Base-by-base conservation (phyloP, 2,329 filamentous ascomycete genomes). In the Alternaria incomplexa region DNA sequence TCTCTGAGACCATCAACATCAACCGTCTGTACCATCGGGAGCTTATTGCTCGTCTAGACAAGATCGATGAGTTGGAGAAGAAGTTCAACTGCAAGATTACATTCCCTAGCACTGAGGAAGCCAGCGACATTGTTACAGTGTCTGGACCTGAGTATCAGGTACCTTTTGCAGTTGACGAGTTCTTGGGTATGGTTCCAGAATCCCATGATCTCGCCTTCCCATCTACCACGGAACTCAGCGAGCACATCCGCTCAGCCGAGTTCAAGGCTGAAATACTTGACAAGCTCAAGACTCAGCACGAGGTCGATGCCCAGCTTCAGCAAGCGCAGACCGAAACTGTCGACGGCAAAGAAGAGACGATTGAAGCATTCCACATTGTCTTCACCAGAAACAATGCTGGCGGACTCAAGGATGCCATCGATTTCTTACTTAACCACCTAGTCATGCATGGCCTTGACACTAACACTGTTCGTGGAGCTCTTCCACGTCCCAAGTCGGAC, bases 41-140 rank as follows among this genome's bases (percentile, higher is more conserved):
- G 81, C 89, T 99, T 64, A 91, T 99, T 77, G 88, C 92, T 63
- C 93, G 94, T 63, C 90, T 98, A 68, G 85, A 88, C 47, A 93
- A 97, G 76, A 93, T 99, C 61, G 95, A 98, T 70, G 93, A 96
- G 72, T 86, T 99, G 55, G 96, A 99, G 84, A 96, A 97, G 86
- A 97, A 97, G 83, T 98, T 94, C 91, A 98, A 98, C 81, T 99
- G 96, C 89, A 98, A 98, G 85, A 96, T 99, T 76, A 92, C 93
- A 71, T 99, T 99, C 78, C 96, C 96, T 8, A 97, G 94, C 82
- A 98, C 96, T 10, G 96, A 99, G 80, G 92, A 96, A 81, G 96
- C 96, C 22, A 98, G 95, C 78, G 96, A 99, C 76, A 91, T 96
- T 76, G 93, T 99, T 56, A 96, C 91, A 17, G 93, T 99, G 62